These are phyloP conservation scores for Seminavis robusta DNA, from an alignment of 108 stramenopile species.

Conservation along the genomic window DNA sequence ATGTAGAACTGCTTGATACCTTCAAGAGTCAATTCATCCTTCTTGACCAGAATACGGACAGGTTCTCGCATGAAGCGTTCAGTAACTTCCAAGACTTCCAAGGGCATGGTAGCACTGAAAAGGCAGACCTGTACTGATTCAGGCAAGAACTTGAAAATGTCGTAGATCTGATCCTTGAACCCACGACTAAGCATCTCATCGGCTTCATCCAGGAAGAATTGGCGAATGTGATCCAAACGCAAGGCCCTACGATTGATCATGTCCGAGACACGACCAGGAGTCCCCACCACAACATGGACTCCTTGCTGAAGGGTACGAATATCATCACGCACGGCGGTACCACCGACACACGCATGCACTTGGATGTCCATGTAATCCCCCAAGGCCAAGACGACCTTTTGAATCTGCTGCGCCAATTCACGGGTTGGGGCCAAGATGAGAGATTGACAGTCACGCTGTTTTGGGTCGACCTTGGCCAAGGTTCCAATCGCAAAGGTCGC, in stretches of 20 bases:
- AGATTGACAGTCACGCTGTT: slow-evolving; percentile 92
- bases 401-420: slow-evolving; percentile 99
- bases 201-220: slow-evolving; percentile 99
- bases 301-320: slow-evolving; percentile 97
- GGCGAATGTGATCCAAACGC: slow-evolving; percentile 84
- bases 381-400: slow-evolving; percentile 98
- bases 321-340: slow-evolving; percentile 99
- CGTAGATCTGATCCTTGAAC: slow-evolving; percentile 99
- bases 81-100: slow-evolving; percentile 99
- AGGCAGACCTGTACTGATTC: slow-evolving; percentile 98
- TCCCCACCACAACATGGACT: slow-evolving; percentile 99
- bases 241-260: slow-evolving; percentile 99
- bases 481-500: slow-evolving; percentile 98
- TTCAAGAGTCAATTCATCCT: slow-evolving; percentile 99
- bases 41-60: slow-evolving; percentile 99
- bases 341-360: slow-evolving; percentile 99
- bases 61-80: slow-evolving; percentile 99
- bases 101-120: slow-evolving; percentile 99
- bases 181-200: slow-evolving; percentile 99
- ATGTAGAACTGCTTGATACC: slow-evolving; percentile 99
- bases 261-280: slow-evolving; percentile 99
- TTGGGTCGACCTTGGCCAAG: slow-evolving; percentile 93
- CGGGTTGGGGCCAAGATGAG: slow-evolving; percentile 98
- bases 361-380: slow-evolving; percentile 98
- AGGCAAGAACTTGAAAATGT: slow-evolving; percentile 99